Evolutionary conservation across 306 rosid species (phyloP).

Genomic region (Arachis stenosperma): DNA sequence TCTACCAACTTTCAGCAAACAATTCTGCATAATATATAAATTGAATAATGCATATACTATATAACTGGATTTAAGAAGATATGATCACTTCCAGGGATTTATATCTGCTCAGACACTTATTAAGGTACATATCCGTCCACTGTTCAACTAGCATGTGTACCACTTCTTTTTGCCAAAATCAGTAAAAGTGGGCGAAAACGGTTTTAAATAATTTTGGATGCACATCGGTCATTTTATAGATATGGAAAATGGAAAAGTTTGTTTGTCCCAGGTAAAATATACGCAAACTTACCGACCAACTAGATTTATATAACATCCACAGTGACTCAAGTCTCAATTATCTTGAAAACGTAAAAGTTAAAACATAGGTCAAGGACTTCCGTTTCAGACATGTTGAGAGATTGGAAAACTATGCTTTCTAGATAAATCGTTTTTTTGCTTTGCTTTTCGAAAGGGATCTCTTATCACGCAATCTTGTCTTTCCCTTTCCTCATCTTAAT

Average conservation of each 20-base stretch:
- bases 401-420: no score
- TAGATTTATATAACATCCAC: neutral
- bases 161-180: neutral
- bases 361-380: slow-evolving; percentile 11
- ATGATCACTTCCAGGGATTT: neutral
- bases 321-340: slow-evolving; percentile 7
- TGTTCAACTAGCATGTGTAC: neutral
- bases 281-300: slow-evolving; percentile 8
- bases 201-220: neutral
- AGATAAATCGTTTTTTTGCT: no score
- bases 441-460: no score
- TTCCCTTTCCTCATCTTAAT: no score
- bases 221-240: neutral
- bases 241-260: neutral
- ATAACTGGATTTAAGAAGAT: neutral
- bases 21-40: neutral
- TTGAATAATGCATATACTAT: neutral
- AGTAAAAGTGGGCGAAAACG: neutral
- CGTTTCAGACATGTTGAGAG: no score
- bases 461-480: no score
- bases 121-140: neutral
- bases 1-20: slow-evolving; percentile 12
- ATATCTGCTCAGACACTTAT: neutral
- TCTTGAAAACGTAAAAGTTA: slow-evolving; percentile 16
- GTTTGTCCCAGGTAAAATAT: slow-evolving; percentile 1